A percentile compares a stretch with the other conserved stretches of the same genome.
phyloP scores from a whole-genome alignment of 176 grass and related monocot species.

The Carex myosuroides region DNA sequence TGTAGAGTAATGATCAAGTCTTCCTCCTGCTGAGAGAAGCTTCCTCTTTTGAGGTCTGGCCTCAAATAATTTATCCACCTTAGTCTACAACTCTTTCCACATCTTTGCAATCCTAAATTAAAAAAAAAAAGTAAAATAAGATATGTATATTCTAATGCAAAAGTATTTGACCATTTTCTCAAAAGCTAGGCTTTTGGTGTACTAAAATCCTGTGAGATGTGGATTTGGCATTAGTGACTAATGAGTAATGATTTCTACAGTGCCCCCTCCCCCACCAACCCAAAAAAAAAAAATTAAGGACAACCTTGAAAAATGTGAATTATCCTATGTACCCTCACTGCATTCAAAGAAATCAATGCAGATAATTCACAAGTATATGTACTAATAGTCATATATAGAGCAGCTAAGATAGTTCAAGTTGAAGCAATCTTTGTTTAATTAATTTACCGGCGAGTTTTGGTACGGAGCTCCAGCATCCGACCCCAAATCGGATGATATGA shows the following conservation, averaged over 20 bases:
- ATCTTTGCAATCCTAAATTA: slow-evolving; percentile 66
- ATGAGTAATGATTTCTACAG: neutral
- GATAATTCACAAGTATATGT: neutral
- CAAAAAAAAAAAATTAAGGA: neutral
- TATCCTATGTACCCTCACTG: neutral
- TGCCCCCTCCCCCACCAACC: neutral
- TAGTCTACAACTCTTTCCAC: slow-evolving; percentile 87
- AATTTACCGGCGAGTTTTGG: slow-evolving; percentile 66
- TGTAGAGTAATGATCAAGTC: slow-evolving; percentile 66
- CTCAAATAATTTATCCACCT: slow-evolving; percentile 92
- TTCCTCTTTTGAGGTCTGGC: slow-evolving; percentile 78
- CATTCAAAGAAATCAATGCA: neutral
- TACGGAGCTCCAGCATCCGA: slow-evolving; percentile 88
- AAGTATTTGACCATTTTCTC: neutral
- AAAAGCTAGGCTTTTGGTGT: neutral
- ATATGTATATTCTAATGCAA: neutral
- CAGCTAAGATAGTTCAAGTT: neutral
- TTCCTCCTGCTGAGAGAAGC: slow-evolving; percentile 92
- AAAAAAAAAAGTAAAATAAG: neutral
- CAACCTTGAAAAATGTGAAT: neutral
- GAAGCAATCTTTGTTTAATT: neutral
- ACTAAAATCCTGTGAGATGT: neutral
- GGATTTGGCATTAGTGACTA: neutral
- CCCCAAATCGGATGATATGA: slow-evolving; percentile 77
- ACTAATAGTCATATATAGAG: neutral